Evolutionary conservation across 352 stramenopile genomes (phyloP), one percentile per base, ranked within the genome.

Genomic region (Pythium vanterpoolii): DNA sequence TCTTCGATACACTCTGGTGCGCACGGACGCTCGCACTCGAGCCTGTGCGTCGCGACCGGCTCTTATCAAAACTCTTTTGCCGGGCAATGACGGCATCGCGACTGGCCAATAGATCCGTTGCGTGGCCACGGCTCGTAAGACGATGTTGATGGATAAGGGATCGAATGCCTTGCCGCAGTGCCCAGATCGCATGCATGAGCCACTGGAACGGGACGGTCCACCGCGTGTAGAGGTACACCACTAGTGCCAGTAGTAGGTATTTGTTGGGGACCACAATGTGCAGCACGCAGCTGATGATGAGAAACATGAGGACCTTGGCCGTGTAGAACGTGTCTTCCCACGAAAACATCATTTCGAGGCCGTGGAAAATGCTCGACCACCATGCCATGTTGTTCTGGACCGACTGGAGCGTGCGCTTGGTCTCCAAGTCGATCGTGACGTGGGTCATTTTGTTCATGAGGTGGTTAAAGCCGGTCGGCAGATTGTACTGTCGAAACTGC

Each of bases 391-490:
- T 92, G 70, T 94, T 94, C 62, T 94, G 84, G 52, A 94, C 80
- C 0, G 80, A 89, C 70, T 94, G 84, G 51, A 94, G 64, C 56
- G 84, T 90, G 33, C 77, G 76, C 64, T 90, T 89, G 24, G 84
- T 94, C 58, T 94, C 84, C 27, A 85, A 67, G 52, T 94, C 82
- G 28, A 91, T 89, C 23, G 80, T 94, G 26, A 94, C 82, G 55
- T 92, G 82, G 3, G 84, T 92, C 84, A 94, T 94, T 64, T 94
- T 94, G 76, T 94, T 91, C 80, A 91, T 94, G 44, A 94, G 57
- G 55, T 92, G 82, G 53, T 88, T 89, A 64, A 94, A 91, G n/a
- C 84, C 82, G 13, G 80, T 79, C 11, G 84, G 84, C 7, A 94
- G 66, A 36, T 85, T 89, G 66, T 92, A 94, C 69, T 90, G 79